Evolutionary conservation across 1,284 basidiomycete genomes (phyloP), one percentile per base, ranked within the genome.

Genomic region (Pulveroboletus sp.): DNA sequence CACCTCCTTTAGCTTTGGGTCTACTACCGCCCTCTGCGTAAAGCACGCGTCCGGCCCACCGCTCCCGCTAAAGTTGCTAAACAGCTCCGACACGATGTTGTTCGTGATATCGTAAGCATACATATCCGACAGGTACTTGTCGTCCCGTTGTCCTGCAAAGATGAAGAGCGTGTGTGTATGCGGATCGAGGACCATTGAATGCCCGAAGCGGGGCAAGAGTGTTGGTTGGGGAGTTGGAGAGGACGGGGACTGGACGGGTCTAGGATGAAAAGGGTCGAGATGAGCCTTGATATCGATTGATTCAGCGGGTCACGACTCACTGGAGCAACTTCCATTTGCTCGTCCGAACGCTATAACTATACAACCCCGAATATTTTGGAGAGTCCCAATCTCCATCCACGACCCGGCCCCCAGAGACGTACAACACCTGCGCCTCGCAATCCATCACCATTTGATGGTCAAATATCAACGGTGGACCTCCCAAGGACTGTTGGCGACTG

Each of bases 401-500:
- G 10, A 92, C 77, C 11, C 87, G 81, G 4, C 92, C 92, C 12
- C 92, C 92, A 62, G 87, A 90, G 12, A 92, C 83, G 61, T 92
- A 94, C 20, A 94, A 69, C 17, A 85, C 79, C 67, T 91, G 89
- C 1, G 81, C 75, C 18, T 89, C 85, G 26, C 80, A 79, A 64
- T 93, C 91, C 60, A 93, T 83, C 38, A 78, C 84, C 83, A 94
- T 89, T 67, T 91, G 88, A 65, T 92, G 91, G 68, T 93, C 91
- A 63, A 86, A 91, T 49, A 92, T 76, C 35, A 92, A 75, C 2
- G 86, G 85, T 7, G 91, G 91, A 1, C 90, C 90, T 12, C 85
- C 85, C 9, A 81, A 78, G 4, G 75, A 68, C 87, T 89, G 57
- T 5, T 18, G 22, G 35, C 35, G n/a, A 2, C 6, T 7, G 9